Percentiles rank a stretch among this genome's conserved stretches.
These are phyloP conservation scores for Dispira parvispora DNA, from an alignment of 192 early-diverging fungal species.

Conservation along the genomic window DNA sequence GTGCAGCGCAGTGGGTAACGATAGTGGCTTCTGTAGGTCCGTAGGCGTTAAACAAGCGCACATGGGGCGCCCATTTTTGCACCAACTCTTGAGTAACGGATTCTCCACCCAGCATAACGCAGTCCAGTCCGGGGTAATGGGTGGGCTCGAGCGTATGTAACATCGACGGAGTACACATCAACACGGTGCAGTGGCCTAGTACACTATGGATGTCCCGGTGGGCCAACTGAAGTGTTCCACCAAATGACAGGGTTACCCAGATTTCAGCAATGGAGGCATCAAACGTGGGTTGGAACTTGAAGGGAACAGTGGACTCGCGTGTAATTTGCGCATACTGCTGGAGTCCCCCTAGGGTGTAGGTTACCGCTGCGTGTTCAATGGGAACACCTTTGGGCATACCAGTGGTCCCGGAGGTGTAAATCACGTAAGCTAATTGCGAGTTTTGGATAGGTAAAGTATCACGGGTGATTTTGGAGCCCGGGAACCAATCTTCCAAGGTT, in stretches of 20 bases:
- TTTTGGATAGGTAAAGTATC: too few relatives aligned
- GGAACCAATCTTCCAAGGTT: too few relatives aligned
- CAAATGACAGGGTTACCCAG: neutral
- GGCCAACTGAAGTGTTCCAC: neutral
- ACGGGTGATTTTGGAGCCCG: too few relatives aligned
- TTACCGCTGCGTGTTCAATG: too few relatives aligned
- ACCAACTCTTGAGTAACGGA: neutral
- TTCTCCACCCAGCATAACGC: slow-evolving; percentile 7
- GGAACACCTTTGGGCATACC: too few relatives aligned
- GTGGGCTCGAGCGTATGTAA: neutral
- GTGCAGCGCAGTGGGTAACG: neutral
- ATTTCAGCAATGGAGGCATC: neutral
- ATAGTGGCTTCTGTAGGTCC: slow-evolving; percentile 23
- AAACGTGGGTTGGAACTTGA: neutral
- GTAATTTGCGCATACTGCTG: too few relatives aligned
- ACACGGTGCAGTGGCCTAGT: neutral
- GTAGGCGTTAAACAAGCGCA: slow-evolving; percentile 15
- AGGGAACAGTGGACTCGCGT: too few relatives aligned
- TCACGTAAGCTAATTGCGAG: too few relatives aligned
- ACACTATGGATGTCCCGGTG: neutral
- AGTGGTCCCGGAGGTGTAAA: too few relatives aligned
- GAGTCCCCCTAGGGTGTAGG: too few relatives aligned
- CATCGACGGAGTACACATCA: neutral
- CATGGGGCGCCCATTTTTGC: neutral
- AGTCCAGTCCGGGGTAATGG: neutral